Evolutionary conservation across 2,329 filamentous ascomycete genomes (phyloP).

Genomic region (Cladosporium sp.): DNA sequence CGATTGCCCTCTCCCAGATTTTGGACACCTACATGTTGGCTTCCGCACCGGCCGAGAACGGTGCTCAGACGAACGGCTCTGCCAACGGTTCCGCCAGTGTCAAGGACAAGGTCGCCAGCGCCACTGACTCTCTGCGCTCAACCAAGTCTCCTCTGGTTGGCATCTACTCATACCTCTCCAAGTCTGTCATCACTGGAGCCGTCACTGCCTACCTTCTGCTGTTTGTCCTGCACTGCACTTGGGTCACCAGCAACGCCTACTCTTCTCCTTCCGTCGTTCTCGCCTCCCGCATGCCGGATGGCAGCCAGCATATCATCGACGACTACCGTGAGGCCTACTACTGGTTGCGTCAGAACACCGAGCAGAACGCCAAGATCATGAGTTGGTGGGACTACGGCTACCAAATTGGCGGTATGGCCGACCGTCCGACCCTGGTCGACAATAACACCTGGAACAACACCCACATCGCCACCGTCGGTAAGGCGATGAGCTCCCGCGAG

Average conservation of each 20-base stretch:
- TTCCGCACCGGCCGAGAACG: constrained; percentile 54
- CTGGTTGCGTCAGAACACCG: constrained; percentile 97
- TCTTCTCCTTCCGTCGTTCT: constrained; percentile 96
- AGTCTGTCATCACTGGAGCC: constrained; percentile 67
- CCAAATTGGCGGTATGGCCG: constrained; percentile 99
- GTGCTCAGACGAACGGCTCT: constrained; percentile 38
- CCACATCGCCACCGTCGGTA: constrained; percentile 97
- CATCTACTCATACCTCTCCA: constrained; percentile 77
- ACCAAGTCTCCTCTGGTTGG: constrained; percentile 72
- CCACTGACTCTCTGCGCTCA: constrained; percentile 60
- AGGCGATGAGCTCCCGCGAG: constrained; percentile 96
- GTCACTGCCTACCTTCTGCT: constrained; percentile 79
- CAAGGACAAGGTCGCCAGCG: constrained; percentile 53
- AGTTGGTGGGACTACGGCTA: constrained; percentile 99
- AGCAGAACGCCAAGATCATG: constrained; percentile 95
- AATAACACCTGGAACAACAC: constrained; percentile 99
- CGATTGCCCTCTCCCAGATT: constrained; percentile 80
- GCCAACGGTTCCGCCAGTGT: constrained; percentile 41
- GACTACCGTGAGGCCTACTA: constrained; percentile 99
- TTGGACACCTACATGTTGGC: constrained; percentile 78
- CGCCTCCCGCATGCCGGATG: constrained; percentile 86
- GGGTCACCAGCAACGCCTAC: constrained; percentile 99
- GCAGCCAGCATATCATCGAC: constrained; percentile 97
- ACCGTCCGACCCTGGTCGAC: constrained; percentile 93
- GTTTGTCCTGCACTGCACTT: constrained; percentile 97